Evolutionary conservation across 2,329 filamentous ascomycete genomes (phyloP), one percentile per base, ranked within the genome.

Genomic region (Fusarium sp.): DNA sequence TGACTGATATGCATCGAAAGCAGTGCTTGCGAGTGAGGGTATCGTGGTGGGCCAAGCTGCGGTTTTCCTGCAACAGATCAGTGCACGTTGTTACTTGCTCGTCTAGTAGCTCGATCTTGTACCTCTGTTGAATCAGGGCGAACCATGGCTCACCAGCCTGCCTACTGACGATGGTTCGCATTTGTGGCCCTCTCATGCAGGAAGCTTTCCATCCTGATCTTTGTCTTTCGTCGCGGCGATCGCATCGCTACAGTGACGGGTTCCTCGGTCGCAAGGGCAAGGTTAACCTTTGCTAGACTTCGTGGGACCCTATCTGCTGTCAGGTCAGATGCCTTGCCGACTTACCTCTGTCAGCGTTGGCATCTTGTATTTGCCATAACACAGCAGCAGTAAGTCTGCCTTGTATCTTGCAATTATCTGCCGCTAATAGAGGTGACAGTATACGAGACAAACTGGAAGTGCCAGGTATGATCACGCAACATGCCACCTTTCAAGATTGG

Each of bases 1-100:
- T 68, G 64, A 72, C 68, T 72, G 47, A 71, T 46, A 49, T 22
- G 34, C 59, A 29, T 42, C 54, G 38, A 34, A 72, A 72, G 49
- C 27, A 71, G 68, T 30, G 52, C 34, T 42, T 57, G 30, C 24
- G 20, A 32, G n/a, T 30, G 45, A 53, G 18, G 30, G 47, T 15
- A 22, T 52, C 29, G 30, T 50, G 38, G 18, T 43, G 54, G 32
- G 14, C 30, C 43, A 50, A 40, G 15, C 29, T 32, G 30, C 25
- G 25, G 46, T 40, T 53, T 51, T 27, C 22, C 59, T 65, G 12
- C n/a, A 24, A 45, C 22, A 38, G 38, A 53, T 57, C 32, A 70
- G 66, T 54, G 34, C 42, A 18, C 64, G 57, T 32, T 40, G 44
- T 29, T 43, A 57, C 47, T 22, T 44, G 15, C 12, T 42, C 45